These are phyloP conservation scores for Tephrocybe sp. DNA, from an alignment of 768 basidiomycete genomes.

Conservation along the genomic window DNA sequence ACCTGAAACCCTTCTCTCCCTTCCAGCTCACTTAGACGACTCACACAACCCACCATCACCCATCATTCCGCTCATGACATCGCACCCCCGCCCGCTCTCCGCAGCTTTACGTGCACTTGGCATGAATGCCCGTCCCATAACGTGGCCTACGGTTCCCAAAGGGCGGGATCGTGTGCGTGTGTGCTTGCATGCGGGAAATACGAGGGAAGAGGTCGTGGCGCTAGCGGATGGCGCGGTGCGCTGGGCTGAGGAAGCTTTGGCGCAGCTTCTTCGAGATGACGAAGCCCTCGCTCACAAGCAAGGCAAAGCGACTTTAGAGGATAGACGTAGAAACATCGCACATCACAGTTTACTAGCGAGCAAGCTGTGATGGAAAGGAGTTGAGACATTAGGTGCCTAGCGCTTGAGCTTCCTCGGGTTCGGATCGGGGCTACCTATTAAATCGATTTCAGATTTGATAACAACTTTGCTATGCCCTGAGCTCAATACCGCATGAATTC, in stretches of 20 bases:
- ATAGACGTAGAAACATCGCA: background rate
- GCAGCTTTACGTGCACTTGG: slow-evolving; percentile 52
- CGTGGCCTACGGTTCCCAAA: slow-evolving; percentile 87
- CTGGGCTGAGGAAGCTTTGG: slow-evolving; percentile 43
- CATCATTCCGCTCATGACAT: slow-evolving; percentile 83
- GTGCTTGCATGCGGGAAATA: slow-evolving; percentile 84
- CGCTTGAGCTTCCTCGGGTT: too few relatives aligned
- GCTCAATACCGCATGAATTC: too few relatives aligned
- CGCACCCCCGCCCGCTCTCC: slow-evolving; percentile 73
- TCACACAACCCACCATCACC: slow-evolving; percentile 47
- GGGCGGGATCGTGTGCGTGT: slow-evolving; percentile 83
- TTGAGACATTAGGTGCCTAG: background rate
- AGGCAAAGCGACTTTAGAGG: background rate
- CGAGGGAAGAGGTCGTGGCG: slow-evolving; percentile 54
- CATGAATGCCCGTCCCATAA: slow-evolving; percentile 73
- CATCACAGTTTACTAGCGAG: slow-evolving; percentile 3
- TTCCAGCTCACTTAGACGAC: slow-evolving; percentile 31
- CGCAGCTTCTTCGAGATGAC: slow-evolving; percentile 11
- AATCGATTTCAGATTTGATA: too few relatives aligned
- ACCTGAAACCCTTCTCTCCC: slow-evolving; percentile 32
- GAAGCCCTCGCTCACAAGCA: background rate
- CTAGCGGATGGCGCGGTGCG: slow-evolving; percentile 48
- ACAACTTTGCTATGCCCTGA: too few relatives aligned
- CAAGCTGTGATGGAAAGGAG: slow-evolving; percentile 3
- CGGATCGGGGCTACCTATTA: too few relatives aligned